A percentile compares a stretch with the other conserved stretches of the same genome.
Evolutionary conservation across 768 basidiomycete species (phyloP).

Genomic region (Suillus fuscotomentosus): DNA sequence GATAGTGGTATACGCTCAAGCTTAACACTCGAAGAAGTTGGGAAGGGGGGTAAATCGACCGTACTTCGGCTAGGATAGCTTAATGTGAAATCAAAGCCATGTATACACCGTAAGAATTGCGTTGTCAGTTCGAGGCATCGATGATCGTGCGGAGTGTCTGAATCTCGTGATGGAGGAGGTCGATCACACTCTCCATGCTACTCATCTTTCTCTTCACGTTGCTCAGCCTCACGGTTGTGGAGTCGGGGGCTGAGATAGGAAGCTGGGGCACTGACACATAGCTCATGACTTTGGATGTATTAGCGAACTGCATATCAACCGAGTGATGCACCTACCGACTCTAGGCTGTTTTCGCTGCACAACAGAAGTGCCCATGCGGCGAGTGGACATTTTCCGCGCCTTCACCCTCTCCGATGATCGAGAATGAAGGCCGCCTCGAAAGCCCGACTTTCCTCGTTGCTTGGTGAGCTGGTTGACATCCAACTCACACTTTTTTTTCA

Average conservation of each 20-base stretch:
- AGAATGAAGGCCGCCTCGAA: neutral
- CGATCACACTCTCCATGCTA: neutral
- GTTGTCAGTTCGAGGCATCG: neutral
- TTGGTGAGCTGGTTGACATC: neutral
- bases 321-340: neutral
- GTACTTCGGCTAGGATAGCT: neutral
- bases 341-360: neutral
- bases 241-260: neutral
- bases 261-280: slow-evolving; percentile 1
- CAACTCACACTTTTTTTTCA: neutral
- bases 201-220: neutral
- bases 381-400: neutral
- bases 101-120: neutral
- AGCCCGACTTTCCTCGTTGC: neutral
- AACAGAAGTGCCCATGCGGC: neutral
- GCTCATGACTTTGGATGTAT: neutral
- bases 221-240: neutral
- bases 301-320: neutral
- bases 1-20: neutral
- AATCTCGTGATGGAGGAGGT: neutral
- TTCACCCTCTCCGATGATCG: neutral
- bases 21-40: neutral
- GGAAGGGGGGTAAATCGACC: neutral
- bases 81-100: neutral
- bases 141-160: neutral